Percentiles rank a stretch among this genome's conserved stretches.
Evolutionary conservation across 1,284 basidiomycete species (phyloP).

Genomic region (Mycosarcoma maydis): DNA sequence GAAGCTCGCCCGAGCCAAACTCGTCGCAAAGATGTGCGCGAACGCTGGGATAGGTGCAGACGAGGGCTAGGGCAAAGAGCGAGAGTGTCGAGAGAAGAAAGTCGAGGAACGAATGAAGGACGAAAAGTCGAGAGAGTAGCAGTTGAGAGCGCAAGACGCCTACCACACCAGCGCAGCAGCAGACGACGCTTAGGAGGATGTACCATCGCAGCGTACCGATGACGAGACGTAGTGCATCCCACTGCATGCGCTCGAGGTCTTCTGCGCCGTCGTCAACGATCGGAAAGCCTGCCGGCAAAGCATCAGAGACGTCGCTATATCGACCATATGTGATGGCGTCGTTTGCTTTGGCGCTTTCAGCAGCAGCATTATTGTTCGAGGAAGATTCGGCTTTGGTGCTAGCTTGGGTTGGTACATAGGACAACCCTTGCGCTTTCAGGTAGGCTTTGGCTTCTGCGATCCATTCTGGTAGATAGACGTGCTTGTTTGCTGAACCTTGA

Average conservation of each 20-base stretch:
- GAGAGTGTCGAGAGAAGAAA: slow-evolving; percentile 53
- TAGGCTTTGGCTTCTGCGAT: slow-evolving; percentile 44
- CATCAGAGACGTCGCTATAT: slow-evolving; percentile 4
- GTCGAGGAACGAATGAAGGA: slow-evolving; percentile 56
- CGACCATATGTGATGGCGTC: slow-evolving; percentile 1
- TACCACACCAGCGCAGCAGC: slow-evolving; percentile 42
- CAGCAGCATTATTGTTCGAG: neutral
- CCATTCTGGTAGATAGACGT: slow-evolving; percentile 30
- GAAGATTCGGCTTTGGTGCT: neutral
- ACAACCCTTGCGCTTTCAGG: slow-evolving; percentile 38
- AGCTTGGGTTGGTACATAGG: slow-evolving; percentile 12
- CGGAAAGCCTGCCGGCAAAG: neutral
- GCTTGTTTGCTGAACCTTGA: slow-evolving; percentile 3
- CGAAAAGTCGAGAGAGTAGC: slow-evolving; percentile 46
- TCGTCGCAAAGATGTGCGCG: slow-evolving; percentile 52
- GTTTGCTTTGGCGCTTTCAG: neutral
- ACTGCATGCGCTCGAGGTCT: slow-evolving; percentile 47
- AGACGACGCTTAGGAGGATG: slow-evolving; percentile 34
- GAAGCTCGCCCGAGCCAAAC: slow-evolving; percentile 37
- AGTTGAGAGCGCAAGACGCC: slow-evolving; percentile 46
- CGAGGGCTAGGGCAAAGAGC: slow-evolving; percentile 42
- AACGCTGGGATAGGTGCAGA: slow-evolving; percentile 50
- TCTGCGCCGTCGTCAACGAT: slow-evolving; percentile 35
- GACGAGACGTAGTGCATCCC: slow-evolving; percentile 45
- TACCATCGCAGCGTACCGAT: slow-evolving; percentile 40